Conservation (phyloP, 768 basidiomycete genomes). For the Kwoniella dejecticola region DNA sequence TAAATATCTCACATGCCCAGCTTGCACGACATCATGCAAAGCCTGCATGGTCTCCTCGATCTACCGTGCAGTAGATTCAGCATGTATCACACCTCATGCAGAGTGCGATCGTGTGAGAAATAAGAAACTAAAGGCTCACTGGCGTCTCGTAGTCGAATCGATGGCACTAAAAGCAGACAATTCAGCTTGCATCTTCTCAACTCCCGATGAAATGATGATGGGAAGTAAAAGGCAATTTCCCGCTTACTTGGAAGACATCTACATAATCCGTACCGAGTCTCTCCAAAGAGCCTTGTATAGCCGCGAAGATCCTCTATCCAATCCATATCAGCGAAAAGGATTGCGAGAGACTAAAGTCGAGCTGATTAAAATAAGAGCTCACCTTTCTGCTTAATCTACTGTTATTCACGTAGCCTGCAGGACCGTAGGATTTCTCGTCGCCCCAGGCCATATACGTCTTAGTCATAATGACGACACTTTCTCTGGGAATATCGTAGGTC, state of each 20-base stretch:
- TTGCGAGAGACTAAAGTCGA: too few relatives aligned
- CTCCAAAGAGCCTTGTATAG: constrained; percentile 61
- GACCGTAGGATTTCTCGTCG: constrained; percentile 12
- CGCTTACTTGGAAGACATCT: constrained; percentile 67
- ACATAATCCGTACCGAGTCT: constrained; percentile 74
- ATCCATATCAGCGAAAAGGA: too few relatives aligned
- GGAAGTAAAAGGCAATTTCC: too few relatives aligned
- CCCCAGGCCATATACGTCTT: constrained; percentile 59
- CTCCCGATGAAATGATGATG: too few relatives aligned
- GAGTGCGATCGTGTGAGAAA: too few relatives aligned
- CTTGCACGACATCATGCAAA: constrained; percentile 67
- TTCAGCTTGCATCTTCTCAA: constrained; percentile 19
- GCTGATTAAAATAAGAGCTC: constrained; percentile 5
- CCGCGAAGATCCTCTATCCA: constrained; percentile 66
- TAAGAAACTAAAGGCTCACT: too few relatives aligned
- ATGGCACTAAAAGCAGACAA: constrained; percentile 58
- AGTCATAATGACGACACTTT: constrained; percentile 75
- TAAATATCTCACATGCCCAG: constrained; percentile 63
- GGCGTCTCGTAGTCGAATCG: constrained; percentile 55
- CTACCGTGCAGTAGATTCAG: not conserved
- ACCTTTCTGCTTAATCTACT: constrained; percentile 33
- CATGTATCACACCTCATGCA: too few relatives aligned
- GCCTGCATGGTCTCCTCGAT: constrained; percentile 61
- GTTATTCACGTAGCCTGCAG: constrained; percentile 15
- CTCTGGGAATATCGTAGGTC: constrained; percentile 67